A percentile compares a stretch with the other conserved stretches of the same genome.
phyloP scores from a whole-genome alignment of 192 early-diverging fungal genomes.

The Coemansia sp. region DNA sequence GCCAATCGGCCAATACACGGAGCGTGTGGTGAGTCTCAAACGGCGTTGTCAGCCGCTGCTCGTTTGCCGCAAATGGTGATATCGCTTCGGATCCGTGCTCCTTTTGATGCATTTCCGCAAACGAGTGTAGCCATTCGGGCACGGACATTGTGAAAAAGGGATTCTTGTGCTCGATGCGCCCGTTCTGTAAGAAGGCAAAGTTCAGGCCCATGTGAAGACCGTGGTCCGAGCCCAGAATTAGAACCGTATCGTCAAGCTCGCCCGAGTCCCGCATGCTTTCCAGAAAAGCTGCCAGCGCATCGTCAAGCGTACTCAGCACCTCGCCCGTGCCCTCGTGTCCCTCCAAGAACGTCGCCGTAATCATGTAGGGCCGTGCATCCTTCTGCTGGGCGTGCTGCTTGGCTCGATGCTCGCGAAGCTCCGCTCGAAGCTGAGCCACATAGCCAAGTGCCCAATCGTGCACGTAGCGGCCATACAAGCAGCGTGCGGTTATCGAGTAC shows the following conservation, averaged over 20 bases:
- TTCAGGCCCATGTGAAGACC: slow-evolving; percentile 48
- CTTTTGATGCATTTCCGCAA: slow-evolving; percentile 19
- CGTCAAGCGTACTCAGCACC: slow-evolving; percentile 30
- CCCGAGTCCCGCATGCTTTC: slow-evolving; percentile 24
- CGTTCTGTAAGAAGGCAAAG: slow-evolving; percentile 39
- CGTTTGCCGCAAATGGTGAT: slow-evolving; percentile 31
- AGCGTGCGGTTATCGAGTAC: slow-evolving; percentile 31
- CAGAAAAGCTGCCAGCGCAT: slow-evolving; percentile 20
- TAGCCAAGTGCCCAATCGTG: slow-evolving; percentile 47
- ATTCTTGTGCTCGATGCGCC: slow-evolving; percentile 45
- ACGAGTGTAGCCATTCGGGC: slow-evolving; percentile 34
- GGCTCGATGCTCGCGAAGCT: slow-evolving; percentile 2
- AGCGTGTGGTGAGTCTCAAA: slow-evolving; percentile 42
- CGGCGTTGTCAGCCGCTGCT: slow-evolving; percentile 40
- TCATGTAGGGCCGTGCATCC: slow-evolving; percentile 28
- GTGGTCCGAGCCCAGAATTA: slow-evolving; percentile 33
- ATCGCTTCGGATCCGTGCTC: slow-evolving; percentile 5
- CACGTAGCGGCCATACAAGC: slow-evolving; percentile 37
- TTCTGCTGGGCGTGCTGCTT: not conserved
- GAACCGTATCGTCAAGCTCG: slow-evolving; percentile 35
- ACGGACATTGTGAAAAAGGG: slow-evolving; percentile 37
- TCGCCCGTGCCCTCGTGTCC: slow-evolving; percentile 49
- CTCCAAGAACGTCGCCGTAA: slow-evolving; percentile 26
- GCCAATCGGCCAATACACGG: slow-evolving; percentile 36
- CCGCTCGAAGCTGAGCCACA: slow-evolving; percentile 22